Percentiles rank a stretch among this genome's conserved stretches.
These are phyloP conservation scores for Pythium utonaiense DNA, from an alignment of 352 stramenopile species.

Conservation along the genomic window DNA sequence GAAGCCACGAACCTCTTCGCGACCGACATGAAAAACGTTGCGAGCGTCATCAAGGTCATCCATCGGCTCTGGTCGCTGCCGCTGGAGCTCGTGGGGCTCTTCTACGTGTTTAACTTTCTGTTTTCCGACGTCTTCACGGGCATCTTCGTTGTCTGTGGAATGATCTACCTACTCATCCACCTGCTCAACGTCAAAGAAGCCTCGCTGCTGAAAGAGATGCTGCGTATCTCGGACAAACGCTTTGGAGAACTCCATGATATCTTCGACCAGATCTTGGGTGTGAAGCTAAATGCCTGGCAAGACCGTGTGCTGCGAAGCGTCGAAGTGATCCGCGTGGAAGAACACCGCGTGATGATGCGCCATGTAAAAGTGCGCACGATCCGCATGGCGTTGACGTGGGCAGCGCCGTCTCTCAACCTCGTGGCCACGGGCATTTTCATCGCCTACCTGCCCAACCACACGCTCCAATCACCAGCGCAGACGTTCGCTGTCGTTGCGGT, in stretches of 20 bases:
- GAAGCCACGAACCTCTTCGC: conserved; percentile 32
- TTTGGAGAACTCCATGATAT: conserved; percentile 20
- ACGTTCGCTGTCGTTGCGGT: conserved; percentile 34
- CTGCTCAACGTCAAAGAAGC: conserved; percentile 35
- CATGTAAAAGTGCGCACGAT: conserved; percentile 27
- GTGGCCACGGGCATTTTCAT: conserved; percentile 31
- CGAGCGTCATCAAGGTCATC: conserved; percentile 24
- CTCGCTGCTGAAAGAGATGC: conserved; percentile 14
- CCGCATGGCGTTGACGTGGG: conserved; percentile 36
- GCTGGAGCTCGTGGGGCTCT: conserved; percentile 28
- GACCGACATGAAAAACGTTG: conserved; percentile 25
- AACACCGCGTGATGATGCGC: conserved; percentile 26
- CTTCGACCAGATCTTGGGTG: conserved; percentile 25
- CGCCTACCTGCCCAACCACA: conserved; percentile 20
- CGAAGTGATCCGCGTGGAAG: conserved; percentile 32
- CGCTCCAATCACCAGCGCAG: conserved; percentile 30
- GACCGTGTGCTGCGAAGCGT: conserved; percentile 44
- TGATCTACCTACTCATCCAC: conserved; percentile 49
- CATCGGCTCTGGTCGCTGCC: conserved; percentile 33
- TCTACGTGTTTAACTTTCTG: conserved; percentile 28
- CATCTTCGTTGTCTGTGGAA: conserved; percentile 31
- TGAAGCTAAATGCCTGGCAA: conserved; percentile 61
- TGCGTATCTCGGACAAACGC: conserved; percentile 19
- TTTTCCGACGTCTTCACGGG: conserved; percentile 27
- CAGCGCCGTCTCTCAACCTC: conserved; percentile 32